Conservation (phyloP, 768 basidiomycete species). For the Amanita fuliginea region DNA sequence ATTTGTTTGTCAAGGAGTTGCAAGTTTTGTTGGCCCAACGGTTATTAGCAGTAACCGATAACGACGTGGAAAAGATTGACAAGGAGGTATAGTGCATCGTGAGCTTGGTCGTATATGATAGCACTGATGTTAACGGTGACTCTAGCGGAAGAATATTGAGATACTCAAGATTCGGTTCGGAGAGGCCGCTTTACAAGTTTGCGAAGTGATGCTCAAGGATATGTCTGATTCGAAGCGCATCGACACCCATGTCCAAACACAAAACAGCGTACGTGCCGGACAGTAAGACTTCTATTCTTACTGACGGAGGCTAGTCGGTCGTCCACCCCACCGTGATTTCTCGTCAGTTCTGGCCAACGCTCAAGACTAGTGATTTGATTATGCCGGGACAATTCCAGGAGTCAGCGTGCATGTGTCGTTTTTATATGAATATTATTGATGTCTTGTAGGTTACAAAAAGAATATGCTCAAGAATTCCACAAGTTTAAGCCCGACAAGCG, state of each 20-base stretch:
- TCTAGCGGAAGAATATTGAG: constrained; percentile 82
- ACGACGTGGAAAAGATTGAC: constrained; percentile 71
- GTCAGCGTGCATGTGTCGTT: constrained; percentile 31
- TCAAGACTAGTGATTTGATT: constrained; percentile 59
- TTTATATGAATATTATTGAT: background rate
- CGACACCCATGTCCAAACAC: constrained; percentile 78
- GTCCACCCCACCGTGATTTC: constrained; percentile 91
- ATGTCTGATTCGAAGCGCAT: constrained; percentile 91
- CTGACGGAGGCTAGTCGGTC: constrained; percentile 33
- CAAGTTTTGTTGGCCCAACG: constrained; percentile 87
- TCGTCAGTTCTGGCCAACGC: constrained; percentile 87
- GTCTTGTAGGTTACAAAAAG: constrained; percentile 49
- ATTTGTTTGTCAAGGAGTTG: constrained; percentile 91
- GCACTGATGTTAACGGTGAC: constrained; percentile 3
- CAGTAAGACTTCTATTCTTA: background rate
- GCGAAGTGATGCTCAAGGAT: constrained; percentile 97
- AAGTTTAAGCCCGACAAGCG: constrained; percentile 88
- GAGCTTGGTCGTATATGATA: background rate
- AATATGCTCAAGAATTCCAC: constrained; percentile 70
- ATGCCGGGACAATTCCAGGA: constrained; percentile 81
- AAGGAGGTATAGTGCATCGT: constrained; percentile 31
- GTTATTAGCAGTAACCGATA: constrained; percentile 69
- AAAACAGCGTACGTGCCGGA: constrained; percentile 40
- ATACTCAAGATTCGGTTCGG: constrained; percentile 95
- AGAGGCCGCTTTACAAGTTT: constrained; percentile 84